Evolutionary conservation across 495 filamentous ascomycete species (phyloP), one percentile per base, ranked within the genome.

Genomic region (Lichenothelia convexa): DNA sequence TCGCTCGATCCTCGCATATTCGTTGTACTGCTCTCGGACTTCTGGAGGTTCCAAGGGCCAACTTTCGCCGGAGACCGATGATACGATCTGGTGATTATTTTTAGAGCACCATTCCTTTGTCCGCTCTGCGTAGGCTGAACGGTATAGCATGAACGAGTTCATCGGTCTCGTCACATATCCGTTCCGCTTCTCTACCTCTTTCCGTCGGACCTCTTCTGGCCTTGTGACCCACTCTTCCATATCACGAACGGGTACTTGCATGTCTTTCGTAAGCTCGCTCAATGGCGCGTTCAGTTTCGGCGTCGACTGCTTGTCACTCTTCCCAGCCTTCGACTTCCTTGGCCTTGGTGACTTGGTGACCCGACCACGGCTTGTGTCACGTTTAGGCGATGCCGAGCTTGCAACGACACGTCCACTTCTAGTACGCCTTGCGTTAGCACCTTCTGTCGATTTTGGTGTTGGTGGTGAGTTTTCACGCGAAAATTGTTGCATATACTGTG

Each of bases 111-210:
- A 83, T 27, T 68, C 56, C 55, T 94, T 94, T 38, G 78, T 78
- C 4, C 85, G 68, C 27, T 87, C 82, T 18, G 87, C 78, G 48
- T 79, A 95, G 4, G 87, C 83, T 33, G 86, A 93, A 6, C 91
- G 78, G 54, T 97, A 97, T 18, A 97, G 67, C 81, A 97, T 95
- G 65, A 95, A 97, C 1, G 84, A 86, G 50, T 97, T 97, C 80
- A 94, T 95, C 1, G 89, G 89, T 22, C 89, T 64, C 43, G 86
- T 81, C 38, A 97, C 66, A 46, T 84, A 82, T 3, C 80, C 80
- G 20, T 80, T 75, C 41, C 73, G 67, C 43, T 65, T 58, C 38
- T 67, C 67, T 12, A 81, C 73, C 46, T 91, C 78, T 45, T 64
- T 54, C 23, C 59, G 63, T 34, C 89, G 71, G 4, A 60, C 65